Evolutionary conservation across 805 yeast genomes (phyloP).

Genomic region (Teunomyces panamensis): DNA sequence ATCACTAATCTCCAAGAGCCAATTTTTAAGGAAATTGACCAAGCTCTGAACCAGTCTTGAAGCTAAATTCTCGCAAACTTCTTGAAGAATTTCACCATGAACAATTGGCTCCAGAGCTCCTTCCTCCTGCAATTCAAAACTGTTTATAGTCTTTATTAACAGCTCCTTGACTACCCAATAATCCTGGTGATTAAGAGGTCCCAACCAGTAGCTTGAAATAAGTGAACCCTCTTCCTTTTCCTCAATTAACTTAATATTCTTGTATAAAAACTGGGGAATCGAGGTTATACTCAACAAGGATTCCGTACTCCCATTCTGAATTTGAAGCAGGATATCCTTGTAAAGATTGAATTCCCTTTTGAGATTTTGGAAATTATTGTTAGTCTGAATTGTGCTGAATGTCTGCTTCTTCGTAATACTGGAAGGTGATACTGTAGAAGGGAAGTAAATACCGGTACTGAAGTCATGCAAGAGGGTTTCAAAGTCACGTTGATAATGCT

Average conservation of each 20-base stretch:
- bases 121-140: slow-evolving; percentile 11
- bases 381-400: slow-evolving; percentile 23
- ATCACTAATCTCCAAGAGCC: slow-evolving; percentile 42
- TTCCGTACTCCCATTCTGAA: slow-evolving; percentile 15
- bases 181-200: slow-evolving; percentile 28
- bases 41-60: slow-evolving; percentile 9
- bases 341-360: slow-evolving; percentile 36
- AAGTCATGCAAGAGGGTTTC: slow-evolving; percentile 19
- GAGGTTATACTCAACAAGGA: slow-evolving; percentile 26
- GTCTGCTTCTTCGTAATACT: slow-evolving; percentile 16
- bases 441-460: slow-evolving; percentile 40
- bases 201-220: slow-evolving; percentile 20
- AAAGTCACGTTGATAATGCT: slow-evolving; percentile 23
- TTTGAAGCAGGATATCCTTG: slow-evolving; percentile 40
- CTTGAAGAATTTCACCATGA: slow-evolving; percentile 21
- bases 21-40: slow-evolving; percentile 34
- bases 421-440: slow-evolving; percentile 32
- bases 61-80: slow-evolving; percentile 12
- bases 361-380: slow-evolving; percentile 37
- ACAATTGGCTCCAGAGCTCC: slow-evolving; percentile 17
- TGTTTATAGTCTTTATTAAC: slow-evolving; percentile 20
- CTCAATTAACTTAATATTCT: slow-evolving; percentile 20
- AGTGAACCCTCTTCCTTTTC: slow-evolving; percentile 5
- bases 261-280: slow-evolving; percentile 29
- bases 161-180: slow-evolving; percentile 37